Percentiles rank a stretch among this genome's conserved stretches.
Conservation (phyloP, 2,329 filamentous ascomycete genomes). For the Fusarium gaditjirri region DNA sequence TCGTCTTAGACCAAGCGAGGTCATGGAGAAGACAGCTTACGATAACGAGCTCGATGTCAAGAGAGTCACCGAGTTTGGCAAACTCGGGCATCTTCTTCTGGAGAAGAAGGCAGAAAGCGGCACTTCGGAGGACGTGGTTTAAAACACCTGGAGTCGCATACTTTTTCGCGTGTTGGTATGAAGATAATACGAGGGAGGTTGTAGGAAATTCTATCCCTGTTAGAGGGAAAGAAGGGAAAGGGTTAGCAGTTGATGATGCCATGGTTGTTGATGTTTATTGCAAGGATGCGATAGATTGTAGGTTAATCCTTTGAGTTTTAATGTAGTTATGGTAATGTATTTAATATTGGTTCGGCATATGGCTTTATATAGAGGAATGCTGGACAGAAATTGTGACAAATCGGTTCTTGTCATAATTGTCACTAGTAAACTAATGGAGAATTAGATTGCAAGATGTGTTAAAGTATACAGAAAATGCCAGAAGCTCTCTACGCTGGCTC, state of each 20-base stretch:
- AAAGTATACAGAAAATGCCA: no score
- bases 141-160: background rate
- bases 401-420: no score
- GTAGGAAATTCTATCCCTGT: background rate
- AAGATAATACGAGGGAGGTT: background rate
- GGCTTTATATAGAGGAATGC: no score
- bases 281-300: no score
- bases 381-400: no score
- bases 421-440: no score
- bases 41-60: background rate
- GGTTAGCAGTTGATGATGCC: background rate
- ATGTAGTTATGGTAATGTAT: no score
- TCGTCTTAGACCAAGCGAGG: background rate
- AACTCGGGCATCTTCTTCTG: background rate
- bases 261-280: accelerated
- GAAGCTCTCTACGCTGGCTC: background rate
- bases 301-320: no score
- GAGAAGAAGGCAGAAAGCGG: background rate
- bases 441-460: no score
- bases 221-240: background rate
- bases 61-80: background rate
- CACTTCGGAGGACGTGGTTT: background rate
- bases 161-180: background rate
- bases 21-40: background rate
- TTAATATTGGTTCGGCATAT: no score